A percentile compares a stretch with the other conserved stretches of the same genome.
Conservation (phyloP, 75 land plant genomes). For the Sequoiadendron giganteum region DNA sequence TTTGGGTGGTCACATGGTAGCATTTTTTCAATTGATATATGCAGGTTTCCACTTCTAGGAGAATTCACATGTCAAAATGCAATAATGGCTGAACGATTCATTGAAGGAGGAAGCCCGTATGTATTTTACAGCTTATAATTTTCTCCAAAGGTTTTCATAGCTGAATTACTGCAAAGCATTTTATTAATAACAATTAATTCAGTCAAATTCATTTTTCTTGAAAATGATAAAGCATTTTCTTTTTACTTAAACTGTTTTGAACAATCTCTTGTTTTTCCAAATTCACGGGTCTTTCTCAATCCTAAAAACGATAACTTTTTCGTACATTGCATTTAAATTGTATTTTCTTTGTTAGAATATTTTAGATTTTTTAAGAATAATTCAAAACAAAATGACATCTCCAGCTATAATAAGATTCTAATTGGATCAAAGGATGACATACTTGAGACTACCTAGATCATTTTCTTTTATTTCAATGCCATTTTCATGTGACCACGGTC, state of each 20-base stretch:
- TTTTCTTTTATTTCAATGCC: not conserved
- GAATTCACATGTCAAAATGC: conserved; percentile 98
- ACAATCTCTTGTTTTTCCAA: not conserved
- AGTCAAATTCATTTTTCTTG: not conserved
- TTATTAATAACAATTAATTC: not conserved
- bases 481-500: not conserved
- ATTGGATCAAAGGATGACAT: not conserved
- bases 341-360: not conserved
- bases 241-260: not conserved
- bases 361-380: not conserved
- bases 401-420: not conserved
- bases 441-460: not conserved
- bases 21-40: not conserved
- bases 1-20: not conserved
- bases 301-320: not conserved
- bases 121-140: conserved; percentile 25
- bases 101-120: conserved; percentile 98
- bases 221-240: not conserved
- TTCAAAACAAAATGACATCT: not conserved
- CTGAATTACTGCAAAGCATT: not conserved
- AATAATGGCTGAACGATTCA: conserved; percentile 86
- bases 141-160: not conserved
- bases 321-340: not conserved
- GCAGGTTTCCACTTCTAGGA: conserved; percentile 86
- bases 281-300: not conserved